These are phyloP conservation scores for Panicum miliaceum DNA, from an alignment of 176 grass and related monocot species.

Conservation along the genomic window DNA sequence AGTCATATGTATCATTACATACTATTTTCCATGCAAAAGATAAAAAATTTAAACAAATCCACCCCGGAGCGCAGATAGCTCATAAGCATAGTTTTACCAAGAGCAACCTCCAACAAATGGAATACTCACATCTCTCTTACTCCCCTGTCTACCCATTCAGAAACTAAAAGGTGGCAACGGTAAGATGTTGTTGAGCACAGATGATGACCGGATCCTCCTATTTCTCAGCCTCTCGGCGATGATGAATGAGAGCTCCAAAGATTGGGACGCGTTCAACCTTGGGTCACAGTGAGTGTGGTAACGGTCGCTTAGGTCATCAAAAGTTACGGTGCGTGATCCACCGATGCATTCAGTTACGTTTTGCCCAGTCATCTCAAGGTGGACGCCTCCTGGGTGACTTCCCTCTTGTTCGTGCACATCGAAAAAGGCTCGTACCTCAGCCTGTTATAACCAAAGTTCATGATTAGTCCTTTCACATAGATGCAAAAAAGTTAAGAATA, in stretches of 20 bases:
- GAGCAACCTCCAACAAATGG: constrained; percentile 55
- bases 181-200: constrained; percentile 38
- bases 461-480: not conserved
- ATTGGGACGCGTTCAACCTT: constrained; percentile 79
- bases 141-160: constrained; percentile 30
- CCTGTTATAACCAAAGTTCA: constrained; percentile 38
- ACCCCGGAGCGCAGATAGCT: constrained; percentile 8
- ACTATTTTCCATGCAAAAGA: constrained; percentile 34
- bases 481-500: not conserved
- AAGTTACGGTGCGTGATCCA: constrained; percentile 81
- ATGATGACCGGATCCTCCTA: constrained; percentile 67
- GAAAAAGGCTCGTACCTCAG: constrained; percentile 86
- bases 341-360: constrained; percentile 96
- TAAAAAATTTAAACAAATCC: not conserved
- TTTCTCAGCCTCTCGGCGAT: constrained; percentile 82
- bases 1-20: constrained; percentile 49
- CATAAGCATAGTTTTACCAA: constrained; percentile 43
- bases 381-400: constrained; percentile 79
- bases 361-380: constrained; percentile 94
- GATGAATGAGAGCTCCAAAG: constrained; percentile 85
- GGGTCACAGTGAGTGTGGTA: constrained; percentile 97
- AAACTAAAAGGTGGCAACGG: constrained; percentile 58
- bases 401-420: constrained; percentile 96
- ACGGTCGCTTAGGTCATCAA: constrained; percentile 76
- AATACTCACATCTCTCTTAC: constrained; percentile 34